Conservation (phyloP, 768 basidiomycete species). For the Suillus variegatus region DNA sequence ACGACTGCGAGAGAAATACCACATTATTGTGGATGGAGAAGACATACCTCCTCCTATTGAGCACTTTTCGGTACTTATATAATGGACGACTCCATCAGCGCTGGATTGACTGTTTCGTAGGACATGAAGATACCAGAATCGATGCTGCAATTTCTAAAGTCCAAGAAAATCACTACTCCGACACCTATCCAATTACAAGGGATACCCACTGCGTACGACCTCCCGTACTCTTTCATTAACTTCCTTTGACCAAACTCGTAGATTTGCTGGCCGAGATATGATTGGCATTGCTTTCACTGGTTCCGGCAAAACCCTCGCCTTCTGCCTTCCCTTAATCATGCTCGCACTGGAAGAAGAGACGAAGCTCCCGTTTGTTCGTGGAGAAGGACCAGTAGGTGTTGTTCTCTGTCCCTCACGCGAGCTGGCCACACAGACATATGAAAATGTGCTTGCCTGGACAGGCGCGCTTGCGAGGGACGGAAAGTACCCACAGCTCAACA, state of each 20-base stretch:
- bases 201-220: conserved; percentile 85
- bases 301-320: conserved; percentile 98
- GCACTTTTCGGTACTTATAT: conserved; percentile 65
- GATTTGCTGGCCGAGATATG: conserved; percentile 94
- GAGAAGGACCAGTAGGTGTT: conserved; percentile 97
- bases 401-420: conserved; percentile 97
- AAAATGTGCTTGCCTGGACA: conserved; percentile 90
- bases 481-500: conserved; percentile 83
- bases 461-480: conserved; percentile 76
- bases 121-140: conserved; percentile 98
- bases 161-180: conserved; percentile 81
- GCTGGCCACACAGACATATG: conserved; percentile 95
- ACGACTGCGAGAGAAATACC: conserved; percentile 82
- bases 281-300: conserved; percentile 99
- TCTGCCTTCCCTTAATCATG: conserved; percentile 98
- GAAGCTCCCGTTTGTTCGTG: conserved; percentile 85
- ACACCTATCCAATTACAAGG: conserved; percentile 98
- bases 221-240: conserved; percentile 8
- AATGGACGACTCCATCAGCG: neutral
- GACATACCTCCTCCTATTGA: conserved; percentile 93
- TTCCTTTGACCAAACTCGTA: conserved; percentile 33
- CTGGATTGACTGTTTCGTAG: conserved; percentile 38
- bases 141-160: conserved; percentile 79
- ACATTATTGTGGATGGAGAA: conserved; percentile 94
- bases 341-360: conserved; percentile 90